phyloP scores from a whole-genome alignment of 306 rosid species.

The Lathyrus oleraceus region DNA sequence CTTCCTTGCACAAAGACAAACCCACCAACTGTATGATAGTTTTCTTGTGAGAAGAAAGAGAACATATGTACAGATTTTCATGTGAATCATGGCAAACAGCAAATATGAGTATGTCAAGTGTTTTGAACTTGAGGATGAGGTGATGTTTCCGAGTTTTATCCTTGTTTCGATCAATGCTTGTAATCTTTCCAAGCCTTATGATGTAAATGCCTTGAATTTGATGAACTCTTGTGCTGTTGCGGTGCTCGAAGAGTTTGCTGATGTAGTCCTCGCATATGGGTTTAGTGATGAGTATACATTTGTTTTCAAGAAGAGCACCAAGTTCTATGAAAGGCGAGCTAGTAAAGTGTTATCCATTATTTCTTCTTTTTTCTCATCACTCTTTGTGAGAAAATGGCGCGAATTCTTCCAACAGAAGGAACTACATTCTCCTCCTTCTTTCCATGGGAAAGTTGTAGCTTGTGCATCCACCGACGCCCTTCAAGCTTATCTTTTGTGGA shows the following conservation, averaged over 20 bases:
- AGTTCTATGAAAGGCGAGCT: slow-evolving; percentile 71
- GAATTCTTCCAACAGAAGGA: slow-evolving; percentile 59
- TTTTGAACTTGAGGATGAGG: slow-evolving; percentile 73
- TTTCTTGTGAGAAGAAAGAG: slow-evolving; percentile 7
- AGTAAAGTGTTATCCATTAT: slow-evolving; percentile 74
- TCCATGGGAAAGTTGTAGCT: slow-evolving; percentile 55
- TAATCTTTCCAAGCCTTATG: slow-evolving; percentile 61
- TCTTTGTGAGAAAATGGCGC: slow-evolving; percentile 61
- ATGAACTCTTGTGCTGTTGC: slow-evolving; percentile 69
- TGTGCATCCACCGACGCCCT: slow-evolving; percentile 73
- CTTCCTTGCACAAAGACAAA: not conserved
- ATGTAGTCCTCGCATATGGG: slow-evolving; percentile 72
- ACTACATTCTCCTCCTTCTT: slow-evolving; percentile 57
- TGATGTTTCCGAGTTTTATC: slow-evolving; percentile 66
- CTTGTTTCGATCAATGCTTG: slow-evolving; percentile 58
- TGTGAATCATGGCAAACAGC: slow-evolving; percentile 66
- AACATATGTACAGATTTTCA: not conserved
- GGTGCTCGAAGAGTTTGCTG: slow-evolving; percentile 61
- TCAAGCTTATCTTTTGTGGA: slow-evolving; percentile 80
- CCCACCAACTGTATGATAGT: slow-evolving; percentile 9
- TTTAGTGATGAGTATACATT: slow-evolving; percentile 71
- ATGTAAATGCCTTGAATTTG: slow-evolving; percentile 57
- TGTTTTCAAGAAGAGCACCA: slow-evolving; percentile 71
- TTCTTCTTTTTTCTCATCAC: slow-evolving; percentile 69
- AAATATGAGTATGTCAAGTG: slow-evolving; percentile 80